Conservation (phyloP, 2,329 filamentous ascomycete species). For the Phialophora tarda region DNA sequence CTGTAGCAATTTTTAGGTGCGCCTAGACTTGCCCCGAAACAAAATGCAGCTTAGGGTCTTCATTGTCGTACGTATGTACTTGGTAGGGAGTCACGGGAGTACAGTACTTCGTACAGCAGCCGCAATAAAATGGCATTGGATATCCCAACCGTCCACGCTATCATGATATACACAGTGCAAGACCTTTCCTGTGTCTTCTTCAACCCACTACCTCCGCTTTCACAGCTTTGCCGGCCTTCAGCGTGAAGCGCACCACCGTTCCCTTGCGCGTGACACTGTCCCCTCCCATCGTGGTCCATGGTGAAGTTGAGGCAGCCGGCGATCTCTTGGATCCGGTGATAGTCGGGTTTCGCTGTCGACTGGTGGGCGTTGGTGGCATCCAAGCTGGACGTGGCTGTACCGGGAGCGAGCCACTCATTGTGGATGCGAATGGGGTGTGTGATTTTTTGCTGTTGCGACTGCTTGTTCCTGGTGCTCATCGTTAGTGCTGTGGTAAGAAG, state of each 20-base stretch:
- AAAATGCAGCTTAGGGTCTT: neutral
- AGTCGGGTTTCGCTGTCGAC: neutral
- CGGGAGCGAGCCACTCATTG: neutral
- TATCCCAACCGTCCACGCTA: neutral
- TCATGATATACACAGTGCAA: neutral
- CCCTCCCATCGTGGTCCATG: neutral
- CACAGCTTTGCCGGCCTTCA: slow-evolving; percentile 26
- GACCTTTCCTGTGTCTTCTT: neutral
- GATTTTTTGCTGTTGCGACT: neutral
- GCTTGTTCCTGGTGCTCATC: neutral
- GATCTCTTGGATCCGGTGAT: neutral
- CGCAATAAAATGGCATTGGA: neutral
- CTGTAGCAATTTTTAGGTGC: neutral
- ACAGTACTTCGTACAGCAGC: neutral
- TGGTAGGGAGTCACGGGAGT: no score
- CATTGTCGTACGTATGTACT: no score
- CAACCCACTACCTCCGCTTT: slow-evolving; percentile 24
- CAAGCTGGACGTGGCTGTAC: neutral
- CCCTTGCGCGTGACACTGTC: slow-evolving; percentile 2
- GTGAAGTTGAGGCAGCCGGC: neutral
- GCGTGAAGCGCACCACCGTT: slow-evolving; percentile 21
- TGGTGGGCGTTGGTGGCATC: neutral
- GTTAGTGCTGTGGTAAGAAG: neutral
- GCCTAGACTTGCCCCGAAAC: neutral
- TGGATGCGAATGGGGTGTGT: neutral